Conservation (phyloP, 495 filamentous ascomycete genomes). For the Pseudevernia furfuracea region DNA sequence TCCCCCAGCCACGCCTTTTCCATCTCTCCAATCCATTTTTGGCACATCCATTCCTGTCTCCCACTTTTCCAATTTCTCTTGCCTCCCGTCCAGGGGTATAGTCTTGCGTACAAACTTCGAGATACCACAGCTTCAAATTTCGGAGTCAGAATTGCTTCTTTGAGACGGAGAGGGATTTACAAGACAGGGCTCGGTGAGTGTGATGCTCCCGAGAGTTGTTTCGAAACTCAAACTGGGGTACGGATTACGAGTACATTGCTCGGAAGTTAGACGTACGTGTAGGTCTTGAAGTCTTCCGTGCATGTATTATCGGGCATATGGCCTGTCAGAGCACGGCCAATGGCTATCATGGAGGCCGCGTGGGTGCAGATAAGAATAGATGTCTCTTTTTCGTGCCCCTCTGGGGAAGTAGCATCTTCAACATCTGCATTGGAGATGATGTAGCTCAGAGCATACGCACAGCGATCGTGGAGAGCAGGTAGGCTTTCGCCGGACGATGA, state of each 20-base stretch:
- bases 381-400: background rate
- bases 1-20: constrained; percentile 64
- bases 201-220: background rate
- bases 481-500: constrained; percentile 68
- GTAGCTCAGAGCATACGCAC: constrained; percentile 58
- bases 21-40: constrained; percentile 48
- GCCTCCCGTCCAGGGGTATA: background rate
- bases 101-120: constrained; percentile 48
- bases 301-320: constrained; percentile 58
- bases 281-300: constrained; percentile 76
- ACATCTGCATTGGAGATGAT: constrained; percentile 67
- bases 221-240: background rate
- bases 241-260: background rate
- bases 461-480: constrained; percentile 66
- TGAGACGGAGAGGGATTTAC: background rate
- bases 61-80: background rate
- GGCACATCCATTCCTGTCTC: constrained; percentile 38
- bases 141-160: background rate
- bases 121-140: constrained; percentile 48
- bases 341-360: constrained; percentile 78
- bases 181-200: background rate
- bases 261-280: constrained; percentile 41
- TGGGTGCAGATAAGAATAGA: constrained; percentile 81
- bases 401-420: constrained; percentile 31
- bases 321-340: constrained; percentile 73